Conservation (phyloP, 306 rosid species). For the Ziziphus jujuba region DNA sequence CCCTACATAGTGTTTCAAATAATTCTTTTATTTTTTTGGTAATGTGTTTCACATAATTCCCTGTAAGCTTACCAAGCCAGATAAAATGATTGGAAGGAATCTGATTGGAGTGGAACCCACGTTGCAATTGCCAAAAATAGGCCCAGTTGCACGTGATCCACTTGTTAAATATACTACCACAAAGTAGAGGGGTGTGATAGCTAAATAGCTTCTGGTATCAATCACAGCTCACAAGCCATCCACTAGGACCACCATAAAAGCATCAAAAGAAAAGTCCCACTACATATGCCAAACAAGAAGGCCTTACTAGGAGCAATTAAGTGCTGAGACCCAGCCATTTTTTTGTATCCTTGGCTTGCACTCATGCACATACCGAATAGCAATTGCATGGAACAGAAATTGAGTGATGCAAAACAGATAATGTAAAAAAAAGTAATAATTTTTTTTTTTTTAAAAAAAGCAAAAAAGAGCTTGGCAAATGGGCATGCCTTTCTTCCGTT, state of each 20-base stretch:
- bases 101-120: constrained; percentile 15
- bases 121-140: background rate
- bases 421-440: background rate
- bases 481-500: too few species aligned
- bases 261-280: constrained; percentile 8
- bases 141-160: constrained; percentile 41
- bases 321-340: constrained; percentile 17
- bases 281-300: constrained; percentile 12
- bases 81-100: background rate
- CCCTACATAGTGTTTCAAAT: too few species aligned
- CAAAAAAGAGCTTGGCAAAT: too few species aligned
- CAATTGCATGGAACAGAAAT: background rate
- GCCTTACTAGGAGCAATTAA: constrained; percentile 11
- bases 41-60: too few species aligned
- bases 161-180: background rate
- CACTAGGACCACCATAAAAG: constrained; percentile 42
- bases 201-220: constrained; percentile 30
- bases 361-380: constrained; percentile 4
- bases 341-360: constrained; percentile 26
- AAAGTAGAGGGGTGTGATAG: constrained; percentile 17
- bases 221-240: constrained; percentile 26
- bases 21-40: too few species aligned
- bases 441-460: too few species aligned
- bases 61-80: too few species aligned
- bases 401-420: background rate